Evolutionary conservation across 495 filamentous ascomycete species (phyloP), one percentile per base, ranked within the genome.

Genomic region (Talaromyces adpressus): DNA sequence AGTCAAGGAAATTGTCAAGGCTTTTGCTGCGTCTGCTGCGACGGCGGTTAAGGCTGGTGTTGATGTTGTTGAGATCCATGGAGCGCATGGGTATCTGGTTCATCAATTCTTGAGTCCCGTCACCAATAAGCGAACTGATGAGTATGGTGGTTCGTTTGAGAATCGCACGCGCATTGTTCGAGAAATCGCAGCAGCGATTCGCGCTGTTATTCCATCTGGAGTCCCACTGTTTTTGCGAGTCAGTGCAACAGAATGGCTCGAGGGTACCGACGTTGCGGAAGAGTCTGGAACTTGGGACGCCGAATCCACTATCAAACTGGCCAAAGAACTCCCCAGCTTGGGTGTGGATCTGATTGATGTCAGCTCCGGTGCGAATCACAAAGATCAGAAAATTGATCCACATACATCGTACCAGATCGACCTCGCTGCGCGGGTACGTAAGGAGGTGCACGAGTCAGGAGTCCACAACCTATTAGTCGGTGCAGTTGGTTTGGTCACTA

Each of bases 341-440:
- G 90, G 87, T 4, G 79, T 95, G 25, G 91, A 93, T 73, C 71
- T 93, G 3, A 73, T 93, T 16, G 91, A 95, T 72, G 85, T 92
- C 53, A 88, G 83, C 63, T 86, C 86, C 0, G 89, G 82, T 4
- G 91, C 88, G 14, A 87, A 88, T 65, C 84, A 86, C 72, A 73
- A 77, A 34, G 68, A 72, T 16, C 87, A 90, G 72, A 76, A 82
- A 63, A 81, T 93, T 62, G 60, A 74, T n/a, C 67, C 72, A 12
- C 67, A 81, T 65, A 75, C 82, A 12, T 75, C 79, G 57, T 91
- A 86, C 71, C 90, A 92, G 74, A 72, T 84, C 62, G 80, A 83
- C 45, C 76, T 91, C 36, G 89, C 89, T 1, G 83, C 74, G 1
- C 71, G 75, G 64, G 79, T 91, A 62, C 80, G 87, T 39, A 75